Evolutionary conservation across 2,329 filamentous ascomycete species (phyloP).

Genomic region (Dothidotthia symphoricarpi): DNA sequence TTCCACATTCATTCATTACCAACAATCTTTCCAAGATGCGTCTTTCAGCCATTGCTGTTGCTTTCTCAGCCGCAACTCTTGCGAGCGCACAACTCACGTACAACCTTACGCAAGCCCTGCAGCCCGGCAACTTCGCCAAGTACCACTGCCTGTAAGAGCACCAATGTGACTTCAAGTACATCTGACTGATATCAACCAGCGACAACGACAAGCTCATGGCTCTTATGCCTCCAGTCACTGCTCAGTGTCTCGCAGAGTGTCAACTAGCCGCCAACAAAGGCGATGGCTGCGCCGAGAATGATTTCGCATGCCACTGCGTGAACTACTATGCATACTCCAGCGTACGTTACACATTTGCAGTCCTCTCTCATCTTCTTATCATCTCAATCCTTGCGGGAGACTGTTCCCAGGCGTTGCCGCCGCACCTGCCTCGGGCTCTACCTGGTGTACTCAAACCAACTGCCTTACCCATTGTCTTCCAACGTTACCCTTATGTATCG

Average conservation of each 20-base stretch:
- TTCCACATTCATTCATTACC: not conserved
- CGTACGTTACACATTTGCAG: conserved; percentile 5
- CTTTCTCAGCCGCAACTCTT: conserved; percentile 2
- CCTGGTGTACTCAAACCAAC: too few species aligned
- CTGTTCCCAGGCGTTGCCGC: too few species aligned
- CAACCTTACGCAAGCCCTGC: conserved; percentile 21
- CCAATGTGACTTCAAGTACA: not conserved
- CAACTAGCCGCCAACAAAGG: conserved; percentile 16
- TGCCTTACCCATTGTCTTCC: conserved; percentile 10
- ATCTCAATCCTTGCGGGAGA: too few species aligned
- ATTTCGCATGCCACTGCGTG: conserved; percentile 25
- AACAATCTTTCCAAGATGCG: conserved; percentile 2
- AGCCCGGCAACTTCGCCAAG: conserved; percentile 18
- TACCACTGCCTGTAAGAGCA: conserved; percentile 25
- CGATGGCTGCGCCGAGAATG: conserved; percentile 24
- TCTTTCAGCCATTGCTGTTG: conserved; percentile 1
- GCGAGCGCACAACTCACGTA: conserved; percentile 19
- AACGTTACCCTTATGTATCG: too few species aligned
- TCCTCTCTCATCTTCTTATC: not conserved
- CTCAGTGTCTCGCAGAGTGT: conserved; percentile 18
- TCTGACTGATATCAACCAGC: conserved; percentile 1
- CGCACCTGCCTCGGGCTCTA: too few species aligned
- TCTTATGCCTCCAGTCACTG: conserved; percentile 5
- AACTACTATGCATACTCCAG: conserved; percentile 21
- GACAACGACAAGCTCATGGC: conserved; percentile 15